Evolutionary conservation across 2,329 filamentous ascomycete genomes (phyloP).

Genomic region (Neofusicoccum laricinum): DNA sequence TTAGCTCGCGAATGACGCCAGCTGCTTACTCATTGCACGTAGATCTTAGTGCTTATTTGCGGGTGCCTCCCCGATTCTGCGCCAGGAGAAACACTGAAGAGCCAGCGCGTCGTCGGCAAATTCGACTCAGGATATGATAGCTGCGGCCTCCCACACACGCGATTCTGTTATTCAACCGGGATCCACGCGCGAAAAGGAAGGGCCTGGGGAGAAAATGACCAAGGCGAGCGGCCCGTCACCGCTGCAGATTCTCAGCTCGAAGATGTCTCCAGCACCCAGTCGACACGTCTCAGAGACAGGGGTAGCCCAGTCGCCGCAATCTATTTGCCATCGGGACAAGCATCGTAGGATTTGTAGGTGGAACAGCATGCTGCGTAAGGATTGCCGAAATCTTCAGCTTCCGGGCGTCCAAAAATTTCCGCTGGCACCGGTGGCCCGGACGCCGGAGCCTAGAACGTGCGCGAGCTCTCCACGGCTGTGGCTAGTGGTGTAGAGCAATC

Average conservation of each 20-base stretch:
- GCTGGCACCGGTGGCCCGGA: neutral
- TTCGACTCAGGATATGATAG: neutral
- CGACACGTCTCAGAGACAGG: neutral
- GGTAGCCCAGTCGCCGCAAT: neutral
- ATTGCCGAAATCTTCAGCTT: neutral
- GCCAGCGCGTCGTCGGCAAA: neutral
- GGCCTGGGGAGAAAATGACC: neutral
- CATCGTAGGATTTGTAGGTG: neutral
- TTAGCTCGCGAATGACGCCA: neutral
- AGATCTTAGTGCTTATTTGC: neutral
- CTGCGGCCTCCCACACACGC: neutral
- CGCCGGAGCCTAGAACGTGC: neutral
- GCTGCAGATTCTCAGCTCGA: neutral
- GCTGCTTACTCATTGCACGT: neutral
- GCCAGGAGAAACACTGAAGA: neutral
- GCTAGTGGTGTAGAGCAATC: neutral
- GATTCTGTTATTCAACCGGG: neutral
- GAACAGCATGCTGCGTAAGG: neutral
- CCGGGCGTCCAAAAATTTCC: neutral
- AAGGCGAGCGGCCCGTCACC: neutral
- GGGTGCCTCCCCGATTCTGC: neutral
- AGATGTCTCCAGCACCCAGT: neutral
- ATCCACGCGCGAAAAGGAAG: neutral
- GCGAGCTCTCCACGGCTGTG: neutral
- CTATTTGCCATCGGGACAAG: conserved; percentile 6